Conservation (phyloP, 2,329 filamentous ascomycete genomes). For the Fragosphaeria purpurea region DNA sequence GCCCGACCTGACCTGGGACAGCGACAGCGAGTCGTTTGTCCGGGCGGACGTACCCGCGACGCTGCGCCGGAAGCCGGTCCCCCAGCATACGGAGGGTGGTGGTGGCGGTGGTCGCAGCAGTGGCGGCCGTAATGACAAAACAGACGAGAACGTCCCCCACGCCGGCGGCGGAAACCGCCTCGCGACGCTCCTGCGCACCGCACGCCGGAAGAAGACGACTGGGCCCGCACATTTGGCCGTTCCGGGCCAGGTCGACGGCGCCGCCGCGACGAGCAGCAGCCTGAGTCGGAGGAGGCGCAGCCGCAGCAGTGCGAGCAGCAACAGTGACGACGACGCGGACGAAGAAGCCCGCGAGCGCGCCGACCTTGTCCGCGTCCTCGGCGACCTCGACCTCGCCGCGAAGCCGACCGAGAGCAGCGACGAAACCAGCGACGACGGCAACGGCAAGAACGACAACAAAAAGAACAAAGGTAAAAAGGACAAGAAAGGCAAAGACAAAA, state of each 20-base stretch:
- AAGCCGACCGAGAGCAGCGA: conserved; percentile 74
- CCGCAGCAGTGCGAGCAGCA: no score
- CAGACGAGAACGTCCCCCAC: background rate
- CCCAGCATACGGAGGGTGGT: no score
- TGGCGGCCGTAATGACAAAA: background rate
- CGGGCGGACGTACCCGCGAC: conserved; percentile 5
- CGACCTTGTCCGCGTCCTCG: conserved; percentile 71
- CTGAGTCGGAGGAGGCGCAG: no score
- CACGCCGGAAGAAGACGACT: conserved; percentile 6
- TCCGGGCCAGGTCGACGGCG: conserved; percentile 18
- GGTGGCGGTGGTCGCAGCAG: conserved; percentile 11
- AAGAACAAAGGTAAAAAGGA: background rate
- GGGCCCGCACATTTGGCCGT: conserved; percentile 26
- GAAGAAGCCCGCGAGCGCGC: conserved; percentile 45
- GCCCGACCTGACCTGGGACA: conserved; percentile 40
- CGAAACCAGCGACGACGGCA: conserved; percentile 28
- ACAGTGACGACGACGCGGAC: conserved; percentile 12
- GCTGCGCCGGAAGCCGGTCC: no score
- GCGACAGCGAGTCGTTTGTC: conserved; percentile 27
- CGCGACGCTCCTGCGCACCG: conserved; percentile 5
- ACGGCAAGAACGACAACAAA: background rate
- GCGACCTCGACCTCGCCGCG: conserved; percentile 72
- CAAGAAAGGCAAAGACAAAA: background rate
- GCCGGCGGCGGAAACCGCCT: conserved; percentile 6
- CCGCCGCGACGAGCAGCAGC: conserved; percentile 19